These are phyloP conservation scores for Ophiocordyceps camponoti-rufipedis DNA, from an alignment of 2,329 filamentous ascomycete genomes.

Conservation along the genomic window DNA sequence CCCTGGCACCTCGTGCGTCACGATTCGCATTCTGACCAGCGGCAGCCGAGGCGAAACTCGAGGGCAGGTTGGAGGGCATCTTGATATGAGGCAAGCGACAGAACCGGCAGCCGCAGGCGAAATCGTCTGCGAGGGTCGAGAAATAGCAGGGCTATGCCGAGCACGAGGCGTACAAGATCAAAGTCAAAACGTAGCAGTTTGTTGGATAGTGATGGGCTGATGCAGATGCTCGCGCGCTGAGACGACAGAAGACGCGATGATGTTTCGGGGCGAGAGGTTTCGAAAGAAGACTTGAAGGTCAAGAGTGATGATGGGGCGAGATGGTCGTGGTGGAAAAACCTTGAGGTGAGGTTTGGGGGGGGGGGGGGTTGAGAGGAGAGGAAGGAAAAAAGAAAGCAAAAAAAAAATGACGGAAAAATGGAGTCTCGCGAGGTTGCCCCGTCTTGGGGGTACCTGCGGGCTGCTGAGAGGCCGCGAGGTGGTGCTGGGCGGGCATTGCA, in stretches of 20 bases:
- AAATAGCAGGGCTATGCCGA: not conserved
- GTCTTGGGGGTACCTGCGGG: constrained; percentile 1
- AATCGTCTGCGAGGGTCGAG: not conserved
- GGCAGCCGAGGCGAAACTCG: constrained; percentile 70
- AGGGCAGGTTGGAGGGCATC: constrained; percentile 61
- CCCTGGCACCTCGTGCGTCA: constrained; percentile 39
- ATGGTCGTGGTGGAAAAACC: constrained; percentile 8
- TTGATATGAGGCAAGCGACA: constrained; percentile 2
- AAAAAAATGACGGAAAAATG: constrained; percentile 11
- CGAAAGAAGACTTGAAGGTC: not conserved
- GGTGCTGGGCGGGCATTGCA: not conserved
- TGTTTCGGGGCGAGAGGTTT: constrained; percentile 1
- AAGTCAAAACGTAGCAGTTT: constrained; percentile 1
- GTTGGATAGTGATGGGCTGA: constrained; percentile 1
- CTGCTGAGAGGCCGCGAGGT: not conserved
- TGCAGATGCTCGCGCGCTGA: constrained; percentile 3
- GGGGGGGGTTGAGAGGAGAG: not conserved
- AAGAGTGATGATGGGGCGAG: not conserved
- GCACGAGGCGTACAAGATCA: not conserved
- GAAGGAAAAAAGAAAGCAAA: not conserved
- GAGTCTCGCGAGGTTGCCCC: constrained; percentile 7
- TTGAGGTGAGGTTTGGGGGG: constrained; percentile 13
- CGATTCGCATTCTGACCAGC: constrained; percentile 53
- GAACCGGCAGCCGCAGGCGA: not conserved
- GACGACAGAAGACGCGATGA: constrained; percentile 1